These are phyloP conservation scores for Wickerhamiella parazyma DNA, from an alignment of 805 yeast genomes.

Conservation along the genomic window DNA sequence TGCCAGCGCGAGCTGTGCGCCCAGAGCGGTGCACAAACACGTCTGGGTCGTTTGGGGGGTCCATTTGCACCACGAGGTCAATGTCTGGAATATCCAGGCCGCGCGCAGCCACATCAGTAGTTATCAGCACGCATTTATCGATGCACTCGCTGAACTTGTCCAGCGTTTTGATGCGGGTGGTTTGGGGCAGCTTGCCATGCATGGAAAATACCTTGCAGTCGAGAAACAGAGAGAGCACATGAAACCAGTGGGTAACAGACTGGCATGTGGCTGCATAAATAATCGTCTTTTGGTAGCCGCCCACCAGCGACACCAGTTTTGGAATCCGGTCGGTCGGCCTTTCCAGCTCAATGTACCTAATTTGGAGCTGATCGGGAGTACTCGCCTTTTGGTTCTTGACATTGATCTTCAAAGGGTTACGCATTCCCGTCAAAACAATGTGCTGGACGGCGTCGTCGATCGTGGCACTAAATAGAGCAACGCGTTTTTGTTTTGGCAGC, in stretches of 20 bases:
- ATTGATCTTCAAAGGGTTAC: conserved; percentile 79
- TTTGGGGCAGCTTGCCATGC: conserved; percentile 83
- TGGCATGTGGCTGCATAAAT: conserved; percentile 89
- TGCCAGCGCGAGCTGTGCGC: conserved; percentile 87
- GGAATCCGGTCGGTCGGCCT: conserved; percentile 32
- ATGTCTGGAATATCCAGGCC: conserved; percentile 94
- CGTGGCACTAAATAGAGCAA: conserved; percentile 91
- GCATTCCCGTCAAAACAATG: conserved; percentile 75
- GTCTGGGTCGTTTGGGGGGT: conserved; percentile 89
- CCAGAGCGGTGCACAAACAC: conserved; percentile 90
- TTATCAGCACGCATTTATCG: conserved; percentile 51
- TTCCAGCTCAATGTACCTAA: conserved; percentile 36
- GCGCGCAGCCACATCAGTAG: conserved; percentile 98
- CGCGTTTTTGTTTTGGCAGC: conserved; percentile 82
- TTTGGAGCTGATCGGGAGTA: conserved; percentile 37
- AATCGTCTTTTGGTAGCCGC: conserved; percentile 57
- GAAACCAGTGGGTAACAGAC: conserved; percentile 56
- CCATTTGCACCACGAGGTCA: conserved; percentile 83
- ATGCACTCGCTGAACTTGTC: conserved; percentile 38
- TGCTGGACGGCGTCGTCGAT: conserved; percentile 66
- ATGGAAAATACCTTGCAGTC: conserved; percentile 46
- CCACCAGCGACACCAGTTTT: conserved; percentile 36
- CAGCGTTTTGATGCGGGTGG: conserved; percentile 62
- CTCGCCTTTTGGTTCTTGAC: conserved; percentile 36
- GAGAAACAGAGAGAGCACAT: conserved; percentile 13